Evolutionary conservation across 805 yeast species (phyloP).

Genomic region (Saitoella complicata): DNA sequence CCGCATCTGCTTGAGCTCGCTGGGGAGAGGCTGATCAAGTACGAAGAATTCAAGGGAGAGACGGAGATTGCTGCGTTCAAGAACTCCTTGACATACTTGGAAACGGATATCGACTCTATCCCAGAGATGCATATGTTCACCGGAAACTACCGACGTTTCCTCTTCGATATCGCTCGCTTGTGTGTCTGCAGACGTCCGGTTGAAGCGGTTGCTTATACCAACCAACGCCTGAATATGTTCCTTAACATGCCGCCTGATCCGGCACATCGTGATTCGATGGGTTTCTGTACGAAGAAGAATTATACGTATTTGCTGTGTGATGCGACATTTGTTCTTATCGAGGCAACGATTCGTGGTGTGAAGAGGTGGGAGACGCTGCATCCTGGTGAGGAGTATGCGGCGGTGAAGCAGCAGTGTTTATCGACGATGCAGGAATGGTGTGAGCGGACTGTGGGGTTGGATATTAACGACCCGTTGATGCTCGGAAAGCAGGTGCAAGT

Average conservation of each 20-base stretch:
- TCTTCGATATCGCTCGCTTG: slow-evolving; percentile 81
- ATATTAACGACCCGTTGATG: slow-evolving; percentile 62
- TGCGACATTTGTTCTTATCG: slow-evolving; percentile 72
- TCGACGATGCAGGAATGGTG: slow-evolving; percentile 50
- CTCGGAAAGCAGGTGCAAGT: slow-evolving; percentile 79
- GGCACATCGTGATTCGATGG: slow-evolving; percentile 36
- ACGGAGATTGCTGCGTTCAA: slow-evolving; percentile 36
- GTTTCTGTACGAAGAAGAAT: slow-evolving; percentile 24
- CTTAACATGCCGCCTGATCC: slow-evolving; percentile 23
- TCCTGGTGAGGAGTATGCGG: slow-evolving; percentile 37
- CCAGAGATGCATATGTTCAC: slow-evolving; percentile 67
- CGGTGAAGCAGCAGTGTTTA: slow-evolving; percentile 38
- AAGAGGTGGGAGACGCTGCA: slow-evolving; percentile 95
- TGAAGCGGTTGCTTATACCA: slow-evolving; percentile 69
- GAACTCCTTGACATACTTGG: slow-evolving; percentile 21
- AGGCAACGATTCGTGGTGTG: slow-evolving; percentile 79
- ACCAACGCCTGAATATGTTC: slow-evolving; percentile 50
- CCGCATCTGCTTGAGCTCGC: slow-evolving; percentile 60
- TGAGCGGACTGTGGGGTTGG: slow-evolving; percentile 44
- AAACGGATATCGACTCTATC: slow-evolving; percentile 75
- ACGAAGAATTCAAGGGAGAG: slow-evolving; percentile 43
- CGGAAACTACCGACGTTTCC: slow-evolving; percentile 61
- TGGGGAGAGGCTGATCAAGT: slow-evolving; percentile 63
- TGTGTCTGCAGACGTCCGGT: slow-evolving; percentile 75
- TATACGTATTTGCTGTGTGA: slow-evolving; percentile 55